Evolutionary conservation across 2,329 filamentous ascomycete genomes (phyloP).

Genomic region (Ophiostoma ulmi): DNA sequence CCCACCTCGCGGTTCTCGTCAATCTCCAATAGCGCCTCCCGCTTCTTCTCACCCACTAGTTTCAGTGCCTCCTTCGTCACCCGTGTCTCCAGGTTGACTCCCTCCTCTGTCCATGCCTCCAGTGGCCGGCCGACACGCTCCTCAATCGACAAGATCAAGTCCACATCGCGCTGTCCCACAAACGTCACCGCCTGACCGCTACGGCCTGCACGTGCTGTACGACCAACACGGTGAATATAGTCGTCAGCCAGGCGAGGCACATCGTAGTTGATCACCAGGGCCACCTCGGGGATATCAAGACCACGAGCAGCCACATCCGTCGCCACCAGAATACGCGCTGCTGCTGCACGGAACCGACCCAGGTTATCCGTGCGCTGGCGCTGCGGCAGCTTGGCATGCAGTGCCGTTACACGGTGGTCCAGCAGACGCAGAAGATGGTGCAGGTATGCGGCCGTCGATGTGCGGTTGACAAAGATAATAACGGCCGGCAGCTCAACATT

Average conservation of each 20-base stretch:
- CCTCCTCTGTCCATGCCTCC: slow-evolving; percentile 80
- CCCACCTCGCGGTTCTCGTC: slow-evolving; percentile 88
- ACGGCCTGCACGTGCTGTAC: slow-evolving; percentile 87
- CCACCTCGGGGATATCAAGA: slow-evolving; percentile 90
- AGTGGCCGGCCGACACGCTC: slow-evolving; percentile 72
- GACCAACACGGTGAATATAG: slow-evolving; percentile 93
- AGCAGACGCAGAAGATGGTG: slow-evolving; percentile 83
- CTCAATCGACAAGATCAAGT: slow-evolving; percentile 87
- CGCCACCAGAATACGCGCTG: slow-evolving; percentile 83
- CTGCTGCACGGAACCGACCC: slow-evolving; percentile 82
- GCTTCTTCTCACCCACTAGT: slow-evolving; percentile 89
- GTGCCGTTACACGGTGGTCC: slow-evolving; percentile 80
- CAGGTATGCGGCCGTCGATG: slow-evolving; percentile 78
- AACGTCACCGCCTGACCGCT: slow-evolving; percentile 78
- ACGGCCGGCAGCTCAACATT: slow-evolving; percentile 76
- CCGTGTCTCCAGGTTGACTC: slow-evolving; percentile 87
- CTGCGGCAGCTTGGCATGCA: slow-evolving; percentile 85
- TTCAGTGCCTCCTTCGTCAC: slow-evolving; percentile 83
- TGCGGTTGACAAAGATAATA: slow-evolving; percentile 94
- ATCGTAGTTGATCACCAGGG: slow-evolving; percentile 89
- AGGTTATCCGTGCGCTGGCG: slow-evolving; percentile 81
- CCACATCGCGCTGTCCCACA: slow-evolving; percentile 87
- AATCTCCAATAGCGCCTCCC: slow-evolving; percentile 83
- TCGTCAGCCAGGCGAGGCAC: slow-evolving; percentile 93
- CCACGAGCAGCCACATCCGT: slow-evolving; percentile 93